Evolutionary conservation across 306 rosid genomes (phyloP).

Genomic region (Trichosanthes cucumerina): DNA sequence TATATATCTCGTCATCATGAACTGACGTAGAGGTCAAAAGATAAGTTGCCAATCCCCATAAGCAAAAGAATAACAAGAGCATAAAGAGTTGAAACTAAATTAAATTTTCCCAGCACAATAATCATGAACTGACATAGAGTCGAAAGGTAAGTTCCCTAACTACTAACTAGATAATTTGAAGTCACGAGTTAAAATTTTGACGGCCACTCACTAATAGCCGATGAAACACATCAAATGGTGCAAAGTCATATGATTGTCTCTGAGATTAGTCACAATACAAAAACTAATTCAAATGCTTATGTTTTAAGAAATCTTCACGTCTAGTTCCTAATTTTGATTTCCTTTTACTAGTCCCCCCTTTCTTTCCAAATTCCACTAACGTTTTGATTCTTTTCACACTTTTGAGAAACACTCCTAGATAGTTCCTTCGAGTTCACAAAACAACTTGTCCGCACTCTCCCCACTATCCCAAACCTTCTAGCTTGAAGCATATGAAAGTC

Average conservation of each 20-base stretch:
- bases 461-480: not conserved
- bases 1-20: too few species aligned
- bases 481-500: not conserved
- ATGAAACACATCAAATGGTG: not conserved
- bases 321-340: not conserved
- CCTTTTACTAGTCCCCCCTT: not conserved
- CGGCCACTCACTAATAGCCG: not conserved
- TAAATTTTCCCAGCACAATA: not conserved
- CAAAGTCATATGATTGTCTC: not conserved
- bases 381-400: not conserved
- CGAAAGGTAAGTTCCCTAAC: not conserved
- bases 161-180: not conserved
- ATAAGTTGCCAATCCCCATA: not conserved
- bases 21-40: too few species aligned
- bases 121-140: not conserved
- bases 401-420: not conserved
- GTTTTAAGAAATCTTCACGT: not conserved
- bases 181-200: not conserved
- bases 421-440: not conserved
- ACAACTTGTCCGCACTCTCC: not conserved
- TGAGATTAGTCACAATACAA: not conserved
- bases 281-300: not conserved
- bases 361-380: not conserved
- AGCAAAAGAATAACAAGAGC: not conserved
- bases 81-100: not conserved